phyloP scores from a whole-genome alignment of 2,329 filamentous ascomycete genomes.

The Sporothrix pseudoabietina region DNA sequence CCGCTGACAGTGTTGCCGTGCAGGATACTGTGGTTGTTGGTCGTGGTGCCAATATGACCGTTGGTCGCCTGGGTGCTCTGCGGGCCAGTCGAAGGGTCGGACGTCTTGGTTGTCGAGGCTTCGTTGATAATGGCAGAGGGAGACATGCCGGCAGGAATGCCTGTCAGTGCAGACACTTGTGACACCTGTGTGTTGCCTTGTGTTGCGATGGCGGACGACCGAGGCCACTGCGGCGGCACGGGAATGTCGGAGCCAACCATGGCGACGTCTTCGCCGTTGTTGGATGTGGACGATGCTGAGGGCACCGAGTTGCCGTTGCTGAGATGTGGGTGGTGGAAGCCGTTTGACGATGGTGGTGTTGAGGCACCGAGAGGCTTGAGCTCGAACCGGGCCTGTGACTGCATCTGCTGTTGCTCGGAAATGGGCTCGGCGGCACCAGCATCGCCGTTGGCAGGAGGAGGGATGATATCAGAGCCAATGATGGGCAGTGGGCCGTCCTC shows the following conservation, averaged over 20 bases:
- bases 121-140: constrained; percentile 71
- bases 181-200: constrained; percentile 61
- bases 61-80: constrained; percentile 72
- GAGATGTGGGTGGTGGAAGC: constrained; percentile 51
- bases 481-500: constrained; percentile 19
- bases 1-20: not conserved
- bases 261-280: constrained; percentile 56
- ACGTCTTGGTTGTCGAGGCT: constrained; percentile 91
- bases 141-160: constrained; percentile 59
- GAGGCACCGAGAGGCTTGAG: constrained; percentile 43
- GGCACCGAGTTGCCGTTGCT: constrained; percentile 61
- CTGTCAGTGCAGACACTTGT: constrained; percentile 63
- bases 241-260: constrained; percentile 62
- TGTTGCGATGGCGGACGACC: constrained; percentile 41
- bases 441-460: not conserved
- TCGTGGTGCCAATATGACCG: constrained; percentile 50
- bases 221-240: constrained; percentile 44
- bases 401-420: constrained; percentile 42
- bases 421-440: constrained; percentile 33
- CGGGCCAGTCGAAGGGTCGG: constrained; percentile 68
- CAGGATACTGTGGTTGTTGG: not conserved
- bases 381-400: constrained; percentile 53
- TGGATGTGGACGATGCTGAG: constrained; percentile 42
- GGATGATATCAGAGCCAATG: constrained; percentile 31
- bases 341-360: constrained; percentile 52